These are phyloP conservation scores for Diversispora eburnea DNA, from an alignment of 192 early-diverging fungal species.

Conservation along the genomic window DNA sequence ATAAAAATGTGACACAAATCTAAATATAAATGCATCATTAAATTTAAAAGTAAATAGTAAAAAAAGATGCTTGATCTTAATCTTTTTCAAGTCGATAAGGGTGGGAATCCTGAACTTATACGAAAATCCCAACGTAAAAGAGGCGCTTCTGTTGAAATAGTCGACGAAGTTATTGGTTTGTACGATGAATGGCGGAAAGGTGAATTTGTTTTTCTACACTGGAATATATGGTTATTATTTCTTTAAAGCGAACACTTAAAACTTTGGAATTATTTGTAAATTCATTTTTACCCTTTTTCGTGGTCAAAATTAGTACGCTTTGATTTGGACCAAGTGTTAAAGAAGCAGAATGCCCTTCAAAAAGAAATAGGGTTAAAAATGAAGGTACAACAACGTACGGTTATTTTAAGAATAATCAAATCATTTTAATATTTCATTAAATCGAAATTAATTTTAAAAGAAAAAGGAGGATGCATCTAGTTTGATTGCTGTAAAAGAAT, in stretches of 20 bases:
- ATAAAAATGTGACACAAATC: not conserved
- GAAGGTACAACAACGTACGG: constrained; percentile 57
- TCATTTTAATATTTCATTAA: not conserved
- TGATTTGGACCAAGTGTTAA: constrained; percentile 84
- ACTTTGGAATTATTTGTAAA: no score
- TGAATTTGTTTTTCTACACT: not conserved
- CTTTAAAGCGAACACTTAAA: no score
- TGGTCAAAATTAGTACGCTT: constrained; percentile 61
- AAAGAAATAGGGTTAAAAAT: constrained; percentile 85
- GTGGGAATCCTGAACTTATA: constrained; percentile 90
- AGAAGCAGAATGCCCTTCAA: constrained; percentile 86
- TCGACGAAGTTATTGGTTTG: constrained; percentile 87
- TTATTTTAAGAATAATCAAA: not conserved
- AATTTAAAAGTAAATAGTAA: not conserved
- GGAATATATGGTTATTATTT: no score
- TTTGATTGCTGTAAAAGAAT: constrained; percentile 72
- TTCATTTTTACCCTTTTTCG: not conserved
- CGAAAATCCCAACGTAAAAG: constrained; percentile 91
- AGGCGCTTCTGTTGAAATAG: constrained; percentile 75
- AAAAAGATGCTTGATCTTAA: constrained; percentile 86
- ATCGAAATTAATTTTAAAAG: constrained; percentile 13
- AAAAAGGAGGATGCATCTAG: constrained; percentile 78
- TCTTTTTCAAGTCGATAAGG: constrained; percentile 83
- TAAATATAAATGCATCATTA: not conserved
- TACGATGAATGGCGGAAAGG: constrained; percentile 82